Percentiles rank a stretch among this genome's conserved stretches.
Evolutionary conservation across 768 basidiomycete genomes (phyloP).

Genomic region (Naganishia randhawae): DNA sequence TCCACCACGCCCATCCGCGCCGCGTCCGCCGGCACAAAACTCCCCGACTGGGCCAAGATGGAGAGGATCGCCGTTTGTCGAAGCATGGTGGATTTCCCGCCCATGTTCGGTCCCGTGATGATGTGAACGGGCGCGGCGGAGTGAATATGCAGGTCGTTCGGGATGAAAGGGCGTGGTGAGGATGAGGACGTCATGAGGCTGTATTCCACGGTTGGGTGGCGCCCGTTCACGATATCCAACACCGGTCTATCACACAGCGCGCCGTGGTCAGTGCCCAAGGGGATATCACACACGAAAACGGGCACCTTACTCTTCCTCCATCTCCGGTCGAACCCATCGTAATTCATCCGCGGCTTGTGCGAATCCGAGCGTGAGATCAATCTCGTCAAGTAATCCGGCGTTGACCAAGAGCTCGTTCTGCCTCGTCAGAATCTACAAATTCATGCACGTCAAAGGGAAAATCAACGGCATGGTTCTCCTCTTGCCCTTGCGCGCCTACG

Average conservation of each 20-base stretch:
- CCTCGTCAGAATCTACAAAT: slow-evolving; percentile 38
- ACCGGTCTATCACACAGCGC: slow-evolving; percentile 54
- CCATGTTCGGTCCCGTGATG: slow-evolving; percentile 87
- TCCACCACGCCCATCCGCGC: slow-evolving; percentile 83
- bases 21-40: slow-evolving; percentile 82
- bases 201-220: slow-evolving; percentile 89
- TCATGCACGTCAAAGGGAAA: not conserved
- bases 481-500: not conserved
- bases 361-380: slow-evolving; percentile 79
- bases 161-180: slow-evolving; percentile 65
- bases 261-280: no score
- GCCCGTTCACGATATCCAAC: slow-evolving; percentile 70
- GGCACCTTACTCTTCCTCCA: slow-evolving; percentile 65
- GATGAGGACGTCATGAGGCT: slow-evolving; percentile 66
- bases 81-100: slow-evolving; percentile 79
- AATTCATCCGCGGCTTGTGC: slow-evolving; percentile 74
- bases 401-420: slow-evolving; percentile 65
- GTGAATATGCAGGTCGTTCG: slow-evolving; percentile 70
- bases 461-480: not conserved
- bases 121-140: slow-evolving; percentile 66
- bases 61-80: slow-evolving; percentile 85
- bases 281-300: not conserved
- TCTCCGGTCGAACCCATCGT: slow-evolving; percentile 66
- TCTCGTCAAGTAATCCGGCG: slow-evolving; percentile 73
- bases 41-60: slow-evolving; percentile 86